phyloP scores from a whole-genome alignment of 805 yeast species.

The Saccharomycopsis sp. region DNA sequence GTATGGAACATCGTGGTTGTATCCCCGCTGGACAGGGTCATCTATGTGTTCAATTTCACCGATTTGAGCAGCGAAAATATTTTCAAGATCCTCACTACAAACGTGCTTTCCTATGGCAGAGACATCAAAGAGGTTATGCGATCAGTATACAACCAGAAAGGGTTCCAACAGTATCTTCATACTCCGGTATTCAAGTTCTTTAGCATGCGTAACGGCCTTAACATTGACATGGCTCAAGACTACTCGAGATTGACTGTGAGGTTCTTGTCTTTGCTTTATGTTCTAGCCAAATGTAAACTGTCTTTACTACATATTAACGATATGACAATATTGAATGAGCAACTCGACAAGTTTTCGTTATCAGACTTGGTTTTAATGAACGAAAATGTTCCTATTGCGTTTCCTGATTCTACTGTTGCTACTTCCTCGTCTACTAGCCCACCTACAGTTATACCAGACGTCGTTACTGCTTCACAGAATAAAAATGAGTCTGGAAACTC shows the following conservation, averaged over 20 bases:
- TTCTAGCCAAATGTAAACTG: not conserved
- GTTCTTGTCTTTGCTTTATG: not conserved
- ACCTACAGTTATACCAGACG: too few species aligned
- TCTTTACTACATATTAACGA: not conserved
- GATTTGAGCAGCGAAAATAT: not conserved
- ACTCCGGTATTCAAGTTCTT: not conserved
- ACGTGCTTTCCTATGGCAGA: not conserved
- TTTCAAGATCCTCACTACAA: not conserved
- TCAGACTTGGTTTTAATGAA: not conserved
- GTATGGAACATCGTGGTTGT: slow-evolving; percentile 7
- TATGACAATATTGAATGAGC: not conserved
- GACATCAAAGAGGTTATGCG: slow-evolving; percentile 6
- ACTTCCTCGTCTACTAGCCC: not conserved
- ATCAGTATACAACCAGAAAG: not conserved
- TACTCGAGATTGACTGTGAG: not conserved
- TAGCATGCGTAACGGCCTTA: not conserved
- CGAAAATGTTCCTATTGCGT: not conserved
- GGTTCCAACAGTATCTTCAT: not conserved
- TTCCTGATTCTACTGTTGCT: not conserved
- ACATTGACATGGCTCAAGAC: not conserved
- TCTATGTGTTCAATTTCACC: slow-evolving; percentile 8
- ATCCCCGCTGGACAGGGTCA: not conserved
- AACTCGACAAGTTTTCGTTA: not conserved
- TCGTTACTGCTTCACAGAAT: not conserved
- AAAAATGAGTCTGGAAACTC: not conserved